Evolutionary conservation across 1,284 basidiomycete species (phyloP), one percentile per base, ranked within the genome.

Genomic region (Ceratobasidium sp.): DNA sequence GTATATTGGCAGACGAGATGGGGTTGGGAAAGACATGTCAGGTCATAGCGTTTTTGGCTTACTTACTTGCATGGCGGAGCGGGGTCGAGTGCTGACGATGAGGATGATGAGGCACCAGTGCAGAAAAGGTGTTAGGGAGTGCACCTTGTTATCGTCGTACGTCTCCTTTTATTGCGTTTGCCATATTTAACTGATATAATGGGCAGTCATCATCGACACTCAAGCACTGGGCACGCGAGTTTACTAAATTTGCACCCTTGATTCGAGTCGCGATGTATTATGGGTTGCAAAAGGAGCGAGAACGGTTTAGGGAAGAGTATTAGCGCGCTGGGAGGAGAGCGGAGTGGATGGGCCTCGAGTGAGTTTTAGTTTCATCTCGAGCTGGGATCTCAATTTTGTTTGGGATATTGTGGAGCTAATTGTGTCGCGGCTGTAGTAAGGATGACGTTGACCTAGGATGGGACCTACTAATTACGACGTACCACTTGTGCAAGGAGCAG

Each of bases 1-100:
- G 97, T 85, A 99, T 99, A 83, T 88, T 99, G 38, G 97, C 97
- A 1, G 97, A 99, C 85, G 96, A 98, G 85, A 98, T 98, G 97
- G 96, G 96, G 82, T 91, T 99, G 77, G 98, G 98, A 41, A 99
- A 99, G 88, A 99, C 97, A 0, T 94, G 96, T 33, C 97, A 99
- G 86, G 97, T 99, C 74, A 99, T 99, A 82, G 94, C 96, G 73
- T 98, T 99, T 87, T 90, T 99, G 77, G 94, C 97, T 1, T 90
- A 94, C 97, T 1, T 90, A 94, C 81, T 88, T 99, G 78, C 96
- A 96, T 83, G 70, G 70, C 27, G 70, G 68, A 12, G 46, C 64
- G 44, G 14, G 41, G 41, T 44, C 20, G 44, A 20, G 38, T 16
- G 8, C 20, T 23, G 20, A 20, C 20, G 68, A 59, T 8, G 48